Evolutionary conservation across 208 protist species (phyloP), one percentile per base, ranked within the genome.

Genomic region (Porcisia hertigi): DNA sequence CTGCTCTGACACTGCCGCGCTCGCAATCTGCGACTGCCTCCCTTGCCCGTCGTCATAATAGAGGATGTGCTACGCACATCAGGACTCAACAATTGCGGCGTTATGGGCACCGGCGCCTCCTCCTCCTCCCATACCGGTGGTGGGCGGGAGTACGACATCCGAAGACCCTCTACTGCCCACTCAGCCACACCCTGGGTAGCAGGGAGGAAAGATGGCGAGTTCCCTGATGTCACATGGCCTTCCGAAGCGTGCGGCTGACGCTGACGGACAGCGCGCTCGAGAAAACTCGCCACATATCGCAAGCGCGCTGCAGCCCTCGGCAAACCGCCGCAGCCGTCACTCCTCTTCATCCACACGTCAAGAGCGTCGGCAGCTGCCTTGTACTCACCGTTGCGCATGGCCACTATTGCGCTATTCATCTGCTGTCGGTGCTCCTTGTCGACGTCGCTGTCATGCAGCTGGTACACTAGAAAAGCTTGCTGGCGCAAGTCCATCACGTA

Each of bases 41-140:
- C 66, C 6, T 14, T 30, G 8, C 66, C 54, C 25, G 43, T 39
- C 47, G 66, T 9, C 12, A 58, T 12, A 34, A 43, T 36, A 57
- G 47, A 57, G 12, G 66, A 49, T 25, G 66, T 20, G 25, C 47
- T 11, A 9, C 52, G 25, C 66, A 30, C 43, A 16, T 57, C 66
- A 53, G 69, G 52, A 36, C 34, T 59, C 36, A 30, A 25, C 69
- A 59, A 16, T 25, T 18, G 60, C 53, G 63, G 70, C 25, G 59
- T 18, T 1, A 53, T 43, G 39, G 30, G 23, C 8, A 30, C 20
- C 20, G n/a, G 1, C 43, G n/a, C 39, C 16, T 53, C 16, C 20
- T 74, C 77, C 60, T 81, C 77, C 34, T 76, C 77, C 77, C 77
- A 81, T 12, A 81, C 71, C 2, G 77, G 77, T 11, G 77, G 77